Percentiles rank a stretch among this genome's conserved stretches.
phyloP scores from a whole-genome alignment of 345 rosid genomes.

The Acer saccharum region DNA sequence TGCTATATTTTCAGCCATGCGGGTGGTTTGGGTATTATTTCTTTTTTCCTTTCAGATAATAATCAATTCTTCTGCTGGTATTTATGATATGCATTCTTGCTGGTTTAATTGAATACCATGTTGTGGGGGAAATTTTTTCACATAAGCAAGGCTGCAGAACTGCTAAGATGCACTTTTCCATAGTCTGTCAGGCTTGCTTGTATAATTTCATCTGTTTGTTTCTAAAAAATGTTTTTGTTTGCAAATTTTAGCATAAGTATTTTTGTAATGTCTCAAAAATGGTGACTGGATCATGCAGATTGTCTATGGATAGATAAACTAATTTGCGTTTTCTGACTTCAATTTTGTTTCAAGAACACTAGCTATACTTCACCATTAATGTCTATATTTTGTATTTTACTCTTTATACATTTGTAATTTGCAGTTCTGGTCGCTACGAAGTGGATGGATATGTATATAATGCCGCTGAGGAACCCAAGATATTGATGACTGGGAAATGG shows the following conservation, averaged over 20 bases:
- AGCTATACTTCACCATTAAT: background rate
- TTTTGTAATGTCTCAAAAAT: background rate
- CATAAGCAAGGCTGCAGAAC: background rate
- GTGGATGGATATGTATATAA: conserved; percentile 85
- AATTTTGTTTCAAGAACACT: background rate
- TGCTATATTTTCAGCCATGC: conserved; percentile 81
- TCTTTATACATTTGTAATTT: conserved; percentile 19
- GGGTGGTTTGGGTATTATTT: conserved; percentile 77
- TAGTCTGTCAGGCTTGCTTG: background rate
- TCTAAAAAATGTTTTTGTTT: background rate
- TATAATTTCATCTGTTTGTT: background rate
- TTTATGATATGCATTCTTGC: background rate
- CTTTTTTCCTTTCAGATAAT: conserved; percentile 3
- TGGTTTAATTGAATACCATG: background rate
- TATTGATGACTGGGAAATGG: conserved; percentile 89
- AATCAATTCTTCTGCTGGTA: background rate
- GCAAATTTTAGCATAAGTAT: background rate
- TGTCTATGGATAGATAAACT: background rate
- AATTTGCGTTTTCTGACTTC: background rate
- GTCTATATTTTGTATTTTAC: background rate
- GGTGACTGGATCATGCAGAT: background rate
- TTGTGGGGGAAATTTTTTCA: background rate
- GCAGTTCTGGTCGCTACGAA: conserved; percentile 87
- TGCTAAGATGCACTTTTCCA: background rate
- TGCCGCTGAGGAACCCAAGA: conserved; percentile 80